Evolutionary conservation across 176 grass and related monocot genomes (phyloP), one percentile per base, ranked within the genome.

Genomic region (Hordeum marinum): DNA sequence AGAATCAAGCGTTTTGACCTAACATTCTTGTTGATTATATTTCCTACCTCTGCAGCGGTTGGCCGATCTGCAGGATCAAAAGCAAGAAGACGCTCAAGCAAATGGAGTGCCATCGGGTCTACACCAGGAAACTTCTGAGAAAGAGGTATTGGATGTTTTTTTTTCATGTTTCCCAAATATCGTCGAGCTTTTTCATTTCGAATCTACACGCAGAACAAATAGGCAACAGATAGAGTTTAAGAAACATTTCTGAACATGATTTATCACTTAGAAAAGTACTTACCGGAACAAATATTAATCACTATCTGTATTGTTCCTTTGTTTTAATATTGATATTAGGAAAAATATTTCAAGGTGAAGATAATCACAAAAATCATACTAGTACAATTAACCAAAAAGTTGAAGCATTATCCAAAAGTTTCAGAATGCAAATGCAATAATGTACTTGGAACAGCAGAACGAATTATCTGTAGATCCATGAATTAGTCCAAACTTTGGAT

Each of bases 61-160:
- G 90, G 93, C n/a, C 93, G 86, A 63, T 95, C 93, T 76, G 89
- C 89, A 17, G 88, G 90, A 82, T 95, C 88, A 84, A 95, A 95
- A 90, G 93, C 71, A 86, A 95, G 83, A 54, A 95, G 83, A 48
- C 76, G 85, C 41, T 95, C 79, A 72, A 95, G 90, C 62, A 95
- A 84, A 84, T 80, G 86, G 50, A 95, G 90, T 75, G 93, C 93
- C 84, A 93, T 86, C 11, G 88, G 88, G 43, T 92, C 90, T 64
- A 83, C 77, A 76, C 89, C 84, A 32, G 93, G 93, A 90, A 95
- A 91, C 80, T 95, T 95, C 9, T 95, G 90, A n/a, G 88, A 68
- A 78, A 95, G 90, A 82, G 93, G 77, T 55, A 93, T 67, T 59
- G 72, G 70, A 12, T 78, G 41, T 13, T 95, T 95, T 79, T 87